Base-by-base conservation (phyloP, 495 filamentous ascomycete genomes). In the Chaetomidium leptoderma region DNA sequence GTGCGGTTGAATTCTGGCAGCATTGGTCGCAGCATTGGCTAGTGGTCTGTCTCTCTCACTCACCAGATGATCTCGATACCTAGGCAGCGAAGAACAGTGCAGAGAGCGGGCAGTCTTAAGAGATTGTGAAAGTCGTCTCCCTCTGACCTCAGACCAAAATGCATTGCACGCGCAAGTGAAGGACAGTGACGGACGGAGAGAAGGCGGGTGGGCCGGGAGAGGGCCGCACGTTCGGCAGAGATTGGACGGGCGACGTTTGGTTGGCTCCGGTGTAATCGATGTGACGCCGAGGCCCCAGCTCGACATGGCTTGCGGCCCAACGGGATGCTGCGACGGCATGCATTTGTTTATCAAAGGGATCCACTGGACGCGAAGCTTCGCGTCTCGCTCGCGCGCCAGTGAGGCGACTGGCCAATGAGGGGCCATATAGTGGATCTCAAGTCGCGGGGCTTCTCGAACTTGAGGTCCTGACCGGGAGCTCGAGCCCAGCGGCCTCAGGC, bases 341-440 rank as follows among this genome's bases (percentile, higher is more conserved):
- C 42, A 56, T 58, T 63, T 63, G 60, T 65, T 62, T 58, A 58
- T 50, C 51, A 35, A 46, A 13, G 45, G 42, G 40, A 40, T 23
- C 55, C 42, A 62, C 60, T 51, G 11, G 55, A 55, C 60, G 60
- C 60, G 60, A 56, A 29, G 8, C 43, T 49, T 42, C 60, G 60
- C 56, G 60, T 56, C 44, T 17, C 40, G 30, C 44, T 44, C 55
- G 49, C 55, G 60, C 50, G 55, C 40, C 42, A 39, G 21, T 24
- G 23, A 26, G 6, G 35, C 0, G 0, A 19, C 6, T 10, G 11
- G 21, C 59, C 55, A 62, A 62, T 62, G 55, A 58, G 9, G 13
- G 6, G 7, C 3, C 17, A 23, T 13, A 13, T 8, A 26, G 50
- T 39, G 43, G 32, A 40, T 45, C 55, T 23, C 53, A 51, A 47